Conservation (phyloP, 2,329 filamentous ascomycete genomes). For the Trichophyton schoenleinii region DNA sequence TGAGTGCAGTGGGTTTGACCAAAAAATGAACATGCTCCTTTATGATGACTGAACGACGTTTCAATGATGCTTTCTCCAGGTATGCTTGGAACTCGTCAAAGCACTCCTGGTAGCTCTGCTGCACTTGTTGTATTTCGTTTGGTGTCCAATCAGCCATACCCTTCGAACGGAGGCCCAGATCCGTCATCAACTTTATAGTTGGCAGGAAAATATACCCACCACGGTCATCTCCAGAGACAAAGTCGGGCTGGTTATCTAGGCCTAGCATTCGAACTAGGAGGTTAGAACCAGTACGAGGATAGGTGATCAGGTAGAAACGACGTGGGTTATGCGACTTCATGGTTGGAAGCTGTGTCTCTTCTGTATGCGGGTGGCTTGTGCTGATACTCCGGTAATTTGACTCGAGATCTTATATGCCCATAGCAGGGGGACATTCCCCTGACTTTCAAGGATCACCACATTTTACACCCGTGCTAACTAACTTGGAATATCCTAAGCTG, state of each 20-base stretch:
- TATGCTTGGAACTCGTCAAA: constrained; percentile 19
- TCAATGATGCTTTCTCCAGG: constrained; percentile 13
- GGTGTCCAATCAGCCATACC: constrained; percentile 18
- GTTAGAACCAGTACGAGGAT: constrained; percentile 23
- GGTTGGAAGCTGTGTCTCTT: neutral
- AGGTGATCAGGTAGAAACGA: constrained; percentile 16
- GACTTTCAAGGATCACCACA: neutral
- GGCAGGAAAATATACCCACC: constrained; percentile 21
- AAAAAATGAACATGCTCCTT: constrained; percentile 24
- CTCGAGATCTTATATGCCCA: neutral
- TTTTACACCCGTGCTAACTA: neutral
- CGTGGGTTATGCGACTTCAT: constrained; percentile 6
- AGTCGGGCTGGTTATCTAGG: constrained; percentile 17
- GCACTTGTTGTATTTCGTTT: constrained; percentile 16
- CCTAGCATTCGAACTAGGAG: constrained; percentile 21
- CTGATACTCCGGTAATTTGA: neutral
- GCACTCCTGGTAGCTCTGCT: constrained; percentile 17
- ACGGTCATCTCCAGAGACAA: constrained; percentile 12
- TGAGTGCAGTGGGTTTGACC: constrained; percentile 12
- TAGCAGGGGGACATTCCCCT: neutral
- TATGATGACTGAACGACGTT: constrained; percentile 21
- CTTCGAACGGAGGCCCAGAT: constrained; percentile 11
- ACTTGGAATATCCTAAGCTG: neutral
- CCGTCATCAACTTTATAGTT: constrained; percentile 9
- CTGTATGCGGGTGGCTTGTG: neutral